Conservation (phyloP, 352 stramenopile genomes). For the Pseudoperonospora humuli region DNA sequence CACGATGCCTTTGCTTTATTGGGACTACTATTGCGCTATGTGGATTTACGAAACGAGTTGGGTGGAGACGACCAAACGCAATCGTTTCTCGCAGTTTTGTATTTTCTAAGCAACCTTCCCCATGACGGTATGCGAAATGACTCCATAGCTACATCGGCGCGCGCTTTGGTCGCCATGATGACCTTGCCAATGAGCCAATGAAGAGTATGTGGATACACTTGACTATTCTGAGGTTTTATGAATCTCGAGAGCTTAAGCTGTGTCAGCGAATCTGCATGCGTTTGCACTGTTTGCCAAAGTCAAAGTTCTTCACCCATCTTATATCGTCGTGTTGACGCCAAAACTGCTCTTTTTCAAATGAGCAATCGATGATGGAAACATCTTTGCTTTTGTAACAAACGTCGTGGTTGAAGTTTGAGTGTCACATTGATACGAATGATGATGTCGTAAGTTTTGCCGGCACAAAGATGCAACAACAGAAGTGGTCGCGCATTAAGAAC, state of each 20-base stretch:
- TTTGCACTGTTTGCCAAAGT: neutral
- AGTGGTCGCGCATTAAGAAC: too few species aligned
- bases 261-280: neutral
- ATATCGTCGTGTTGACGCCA: neutral
- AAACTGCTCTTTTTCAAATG: neutral
- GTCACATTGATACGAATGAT: too few species aligned
- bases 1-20: constrained; percentile 54
- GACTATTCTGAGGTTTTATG: too few species aligned
- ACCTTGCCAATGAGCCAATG: constrained; percentile 14
- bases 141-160: constrained; percentile 41
- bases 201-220: too few species aligned
- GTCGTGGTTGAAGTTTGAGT: too few species aligned
- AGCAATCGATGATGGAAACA: too few species aligned
- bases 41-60: constrained; percentile 52
- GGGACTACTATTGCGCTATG: constrained; percentile 50
- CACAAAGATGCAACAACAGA: too few species aligned
- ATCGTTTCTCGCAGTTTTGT: constrained; percentile 48
- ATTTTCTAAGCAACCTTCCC: constrained; percentile 30
- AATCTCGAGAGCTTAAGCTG: too few species aligned
- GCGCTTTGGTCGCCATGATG: constrained; percentile 30
- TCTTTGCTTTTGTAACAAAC: neutral
- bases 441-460: too few species aligned
- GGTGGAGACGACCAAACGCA: constrained; percentile 44
- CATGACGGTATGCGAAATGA: constrained; percentile 29
- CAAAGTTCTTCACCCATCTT: neutral